phyloP scores from a whole-genome alignment of 805 yeast species.

The Lipomyces mesembrius region DNA sequence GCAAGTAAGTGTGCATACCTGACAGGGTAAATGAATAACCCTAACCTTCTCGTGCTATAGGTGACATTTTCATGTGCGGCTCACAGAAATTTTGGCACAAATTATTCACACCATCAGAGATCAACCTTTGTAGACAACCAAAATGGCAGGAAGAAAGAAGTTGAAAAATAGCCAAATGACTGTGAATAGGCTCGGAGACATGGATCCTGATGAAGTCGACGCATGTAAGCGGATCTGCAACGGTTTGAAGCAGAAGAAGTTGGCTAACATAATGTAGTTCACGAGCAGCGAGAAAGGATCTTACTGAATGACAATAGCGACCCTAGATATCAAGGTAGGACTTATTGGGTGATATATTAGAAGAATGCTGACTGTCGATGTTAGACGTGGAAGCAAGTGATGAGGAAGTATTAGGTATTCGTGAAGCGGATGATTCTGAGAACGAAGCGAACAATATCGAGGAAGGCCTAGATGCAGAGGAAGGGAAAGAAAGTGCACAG shows the following conservation, averaged over 20 bases:
- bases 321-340: slow-evolving; percentile 36
- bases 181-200: slow-evolving; percentile 38
- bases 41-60: too few species aligned
- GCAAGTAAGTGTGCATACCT: too few species aligned
- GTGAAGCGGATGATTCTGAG: slow-evolving; percentile 44
- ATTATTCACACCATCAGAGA: not conserved
- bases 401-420: slow-evolving; percentile 58
- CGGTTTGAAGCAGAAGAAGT: too few species aligned
- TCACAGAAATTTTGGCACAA: slow-evolving; percentile 6
- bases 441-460: slow-evolving; percentile 58
- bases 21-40: too few species aligned
- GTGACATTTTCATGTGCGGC: too few species aligned
- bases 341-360: not conserved
- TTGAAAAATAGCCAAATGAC: slow-evolving; percentile 3
- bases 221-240: slow-evolving; percentile 36
- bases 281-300: slow-evolving; percentile 44
- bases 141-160: slow-evolving; percentile 28
- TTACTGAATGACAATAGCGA: slow-evolving; percentile 37
- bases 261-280: slow-evolving; percentile 34
- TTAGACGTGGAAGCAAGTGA: slow-evolving; percentile 52
- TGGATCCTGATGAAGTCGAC: slow-evolving; percentile 44
- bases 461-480: slow-evolving; percentile 54
- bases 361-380: slow-evolving; percentile 8
- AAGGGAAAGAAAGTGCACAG: slow-evolving; percentile 47
- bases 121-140: not conserved